Base-by-base conservation (phyloP, 192 early-diverging fungal species). In the Podila epigama region DNA sequence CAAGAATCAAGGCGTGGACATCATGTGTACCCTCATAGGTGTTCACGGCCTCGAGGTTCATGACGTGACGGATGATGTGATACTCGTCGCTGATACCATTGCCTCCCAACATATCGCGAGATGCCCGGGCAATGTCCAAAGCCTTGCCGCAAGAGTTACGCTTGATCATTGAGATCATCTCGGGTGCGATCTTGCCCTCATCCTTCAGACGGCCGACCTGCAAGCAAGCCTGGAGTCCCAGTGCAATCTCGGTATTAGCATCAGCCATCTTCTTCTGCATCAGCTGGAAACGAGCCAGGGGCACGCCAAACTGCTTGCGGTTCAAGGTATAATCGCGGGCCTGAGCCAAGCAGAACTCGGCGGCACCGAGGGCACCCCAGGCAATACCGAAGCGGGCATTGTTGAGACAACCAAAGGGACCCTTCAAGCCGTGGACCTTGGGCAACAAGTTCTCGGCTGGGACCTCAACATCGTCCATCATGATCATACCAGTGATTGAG, bases 1-100 rank as follows among this genome's bases (percentile, higher is more conserved):
- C 97, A 27, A 99, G 73, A 60, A 97, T 97, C 63, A 99, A 81
- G 16, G 95, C 89, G 69, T 99, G 97, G 32, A 99, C 89, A 79
- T 98, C 96, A 60, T 97, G 92, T 0, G 96, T 99, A 63, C 83
- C 97, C 81, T 99, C 97, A 71, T 99, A 99, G 1, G 97, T 99
- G 81, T 96, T 96, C 40, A 93, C 92, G 33, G 93, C 92, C 62
- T 95, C 94, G 22, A 98, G 85, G 81, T 98, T 98, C 79, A 89
- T 92, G 53, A 94, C 88, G 63, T 98, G 96, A 40, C 95, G 86
- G 70, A 99, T 99, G 58, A 99, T 94, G 67, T 96, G 93, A 86
- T 96, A 98, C 79, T 98, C 96, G 75, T 96, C 96, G 51, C 88
- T 89, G 69, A 98, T 95, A 33, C 96, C 96, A 82, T 98, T 98